Conservation (phyloP, 352 stramenopile genomes). For the Globisporangium perplexum region DNA sequence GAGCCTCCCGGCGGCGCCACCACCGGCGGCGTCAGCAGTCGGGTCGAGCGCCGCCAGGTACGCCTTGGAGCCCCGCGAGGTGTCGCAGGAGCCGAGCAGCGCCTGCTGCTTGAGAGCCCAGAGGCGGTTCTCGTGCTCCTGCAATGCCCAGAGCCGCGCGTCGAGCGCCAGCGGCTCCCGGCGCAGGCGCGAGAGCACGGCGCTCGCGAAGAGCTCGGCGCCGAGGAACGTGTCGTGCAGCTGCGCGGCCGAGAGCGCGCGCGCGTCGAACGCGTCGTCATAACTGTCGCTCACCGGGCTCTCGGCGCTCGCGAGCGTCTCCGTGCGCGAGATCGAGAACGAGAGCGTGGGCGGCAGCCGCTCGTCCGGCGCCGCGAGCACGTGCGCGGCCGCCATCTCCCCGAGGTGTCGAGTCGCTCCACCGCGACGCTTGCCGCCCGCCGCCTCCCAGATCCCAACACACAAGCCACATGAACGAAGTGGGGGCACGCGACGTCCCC, state of each 20-base stretch:
- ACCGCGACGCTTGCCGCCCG: not conserved
- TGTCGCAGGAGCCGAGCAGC: slow-evolving; percentile 52
- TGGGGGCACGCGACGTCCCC: too few species aligned
- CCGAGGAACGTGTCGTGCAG: slow-evolving; percentile 13
- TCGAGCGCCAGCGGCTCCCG: slow-evolving; percentile 43
- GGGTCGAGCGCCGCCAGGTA: slow-evolving; percentile 18
- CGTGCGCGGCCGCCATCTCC: not conserved
- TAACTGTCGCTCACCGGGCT: not conserved
- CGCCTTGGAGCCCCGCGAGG: slow-evolving; percentile 36
- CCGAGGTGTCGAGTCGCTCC: too few species aligned
- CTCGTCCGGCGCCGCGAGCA: not conserved
- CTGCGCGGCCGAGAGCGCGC: slow-evolving; percentile 4
- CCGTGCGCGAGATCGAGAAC: slow-evolving; percentile 8
- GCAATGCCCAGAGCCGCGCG: slow-evolving; percentile 15
- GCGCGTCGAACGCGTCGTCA: not conserved
- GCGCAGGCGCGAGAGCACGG: slow-evolving; percentile 47
- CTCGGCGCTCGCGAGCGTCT: slow-evolving; percentile 5
- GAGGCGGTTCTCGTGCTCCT: slow-evolving; percentile 19
- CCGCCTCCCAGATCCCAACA: too few species aligned
- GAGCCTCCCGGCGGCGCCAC: slow-evolving; percentile 3
- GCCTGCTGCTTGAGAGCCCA: not conserved
- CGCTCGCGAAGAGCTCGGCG: slow-evolving; percentile 50
- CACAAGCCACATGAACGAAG: too few species aligned
- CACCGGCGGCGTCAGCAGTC: slow-evolving; percentile 1
- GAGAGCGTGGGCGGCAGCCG: slow-evolving; percentile 3